Evolutionary conservation across 257 asterid genomes (phyloP), one percentile per base, ranked within the genome.

Genomic region (Forsythia viridissima): DNA sequence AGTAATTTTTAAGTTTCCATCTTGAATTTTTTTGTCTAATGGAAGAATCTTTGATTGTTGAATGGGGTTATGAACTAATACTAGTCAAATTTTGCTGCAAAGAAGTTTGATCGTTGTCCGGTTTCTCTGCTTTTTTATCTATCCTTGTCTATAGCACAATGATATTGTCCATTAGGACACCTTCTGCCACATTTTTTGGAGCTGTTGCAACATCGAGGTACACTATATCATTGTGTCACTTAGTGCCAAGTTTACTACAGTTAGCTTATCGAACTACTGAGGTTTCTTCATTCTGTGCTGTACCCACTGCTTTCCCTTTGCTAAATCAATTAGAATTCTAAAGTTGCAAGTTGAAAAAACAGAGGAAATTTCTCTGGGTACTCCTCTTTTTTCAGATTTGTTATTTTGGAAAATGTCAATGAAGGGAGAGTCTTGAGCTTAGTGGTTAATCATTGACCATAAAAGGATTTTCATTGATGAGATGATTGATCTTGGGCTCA

Each of bases 211-310:
- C 44, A 70, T 52, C 43, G 12, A 43, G 12, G 24, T 40, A 70
- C 39, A 16, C 57, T 74, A 4, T n/a, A 37, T 75, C 9, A 73
- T 20, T 52, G 68, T 71, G 77, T 41, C 44, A 41, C 2, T 8
- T 41, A 41, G 44, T 41, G 65, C 65, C 65, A 55, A 55, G 71
- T 51, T 30, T 71, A 65, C 59, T 68, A 57, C 51, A 80, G 9
- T 72, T 75, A 40, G 67, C 68, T 69, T 80, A 70, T 55, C 77
- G 55, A 40, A 39, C 44, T 71, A 63, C 74, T 3, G 48, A 59
- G 72, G 72, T 59, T 65, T 52, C 21, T 69, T 70, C 37, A 74
- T 72, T 41, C 30, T 42, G 75, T 40, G n/a, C 34, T 16, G 24
- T 20, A 38, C 13, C 9, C 20, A 16, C 44, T 38, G 36, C 13